Conservation (phyloP, 2,329 filamentous ascomycete genomes). For the Emergomyces orientalis region DNA sequence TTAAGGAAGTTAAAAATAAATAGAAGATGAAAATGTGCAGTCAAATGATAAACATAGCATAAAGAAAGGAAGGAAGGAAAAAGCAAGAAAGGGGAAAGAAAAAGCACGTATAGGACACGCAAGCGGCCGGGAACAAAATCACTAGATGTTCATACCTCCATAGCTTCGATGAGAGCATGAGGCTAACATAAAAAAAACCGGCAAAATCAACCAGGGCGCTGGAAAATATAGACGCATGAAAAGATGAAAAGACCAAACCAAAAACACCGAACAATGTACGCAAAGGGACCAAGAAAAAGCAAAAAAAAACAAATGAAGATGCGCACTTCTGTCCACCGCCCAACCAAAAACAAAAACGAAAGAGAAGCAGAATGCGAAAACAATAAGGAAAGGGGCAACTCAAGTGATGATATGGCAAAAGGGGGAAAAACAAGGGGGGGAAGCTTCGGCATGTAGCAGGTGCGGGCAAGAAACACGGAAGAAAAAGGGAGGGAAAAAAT, state of each 20-base stretch:
- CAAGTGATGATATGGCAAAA: conserved; percentile 17
- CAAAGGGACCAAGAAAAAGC: not conserved
- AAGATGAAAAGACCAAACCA: not conserved
- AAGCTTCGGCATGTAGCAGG: conserved; percentile 5
- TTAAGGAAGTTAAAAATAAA: not conserved
- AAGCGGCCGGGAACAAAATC: too few relatives aligned
- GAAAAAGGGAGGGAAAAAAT: conserved; percentile 12
- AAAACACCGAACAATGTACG: not conserved
- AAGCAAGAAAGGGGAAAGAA: not conserved
- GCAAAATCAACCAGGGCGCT: not conserved
- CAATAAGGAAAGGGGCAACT: not conserved
- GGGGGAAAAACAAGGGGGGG: conserved; percentile 14
- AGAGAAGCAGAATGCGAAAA: conserved; percentile 8
- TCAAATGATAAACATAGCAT: not conserved
- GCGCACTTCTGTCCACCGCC: conserved; percentile 39
- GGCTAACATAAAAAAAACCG: too few relatives aligned
- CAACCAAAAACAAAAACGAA: conserved; percentile 19
- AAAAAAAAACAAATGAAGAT: conserved; percentile 24
- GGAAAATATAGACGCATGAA: not conserved
- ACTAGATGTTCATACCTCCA: too few relatives aligned
- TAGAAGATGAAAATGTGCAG: not conserved
- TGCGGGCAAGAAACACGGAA: conserved; percentile 14
- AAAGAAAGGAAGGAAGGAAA: not conserved
- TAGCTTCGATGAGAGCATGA: too few relatives aligned
- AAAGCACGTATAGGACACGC: too few relatives aligned